phyloP scores from a whole-genome alignment of 257 asterid species.

The Coffea eugenioides region DNA sequence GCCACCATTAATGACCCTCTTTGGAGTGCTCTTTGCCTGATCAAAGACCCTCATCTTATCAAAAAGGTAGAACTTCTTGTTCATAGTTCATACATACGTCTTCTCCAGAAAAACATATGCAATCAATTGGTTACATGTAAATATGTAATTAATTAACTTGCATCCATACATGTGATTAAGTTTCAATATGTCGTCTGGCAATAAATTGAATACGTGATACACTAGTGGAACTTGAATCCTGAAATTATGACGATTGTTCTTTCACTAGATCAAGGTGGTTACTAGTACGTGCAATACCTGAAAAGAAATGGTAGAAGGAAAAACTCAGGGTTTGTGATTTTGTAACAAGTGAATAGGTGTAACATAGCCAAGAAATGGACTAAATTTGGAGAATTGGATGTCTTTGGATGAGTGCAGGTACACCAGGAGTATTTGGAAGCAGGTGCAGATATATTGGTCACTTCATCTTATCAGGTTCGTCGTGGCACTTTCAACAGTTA shows the following conservation, averaged over 20 bases:
- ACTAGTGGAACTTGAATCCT: too few species aligned
- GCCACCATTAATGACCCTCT: constrained; percentile 79
- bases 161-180: too few species aligned
- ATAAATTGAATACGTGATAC: too few species aligned
- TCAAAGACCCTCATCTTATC: constrained; percentile 60
- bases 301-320: too few species aligned
- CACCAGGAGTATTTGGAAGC: constrained; percentile 81
- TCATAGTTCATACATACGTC: background rate
- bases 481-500: background rate
- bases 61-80: constrained; percentile 37
- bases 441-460: constrained; percentile 66
- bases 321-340: too few species aligned
- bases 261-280: too few species aligned
- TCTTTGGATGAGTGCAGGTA: constrained; percentile 43
- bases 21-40: constrained; percentile 80
- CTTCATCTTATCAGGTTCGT: constrained; percentile 75
- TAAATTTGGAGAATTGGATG: background rate
- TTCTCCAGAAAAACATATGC: background rate
- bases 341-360: too few species aligned
- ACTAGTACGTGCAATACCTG: too few species aligned
- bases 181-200: too few species aligned
- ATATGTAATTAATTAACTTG: too few species aligned
- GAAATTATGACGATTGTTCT: too few species aligned
- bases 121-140: too few species aligned
- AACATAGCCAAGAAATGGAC: background rate